Base-by-base conservation (phyloP, 2,329 filamentous ascomycete species). In the Aureobasidium sp. region DNA sequence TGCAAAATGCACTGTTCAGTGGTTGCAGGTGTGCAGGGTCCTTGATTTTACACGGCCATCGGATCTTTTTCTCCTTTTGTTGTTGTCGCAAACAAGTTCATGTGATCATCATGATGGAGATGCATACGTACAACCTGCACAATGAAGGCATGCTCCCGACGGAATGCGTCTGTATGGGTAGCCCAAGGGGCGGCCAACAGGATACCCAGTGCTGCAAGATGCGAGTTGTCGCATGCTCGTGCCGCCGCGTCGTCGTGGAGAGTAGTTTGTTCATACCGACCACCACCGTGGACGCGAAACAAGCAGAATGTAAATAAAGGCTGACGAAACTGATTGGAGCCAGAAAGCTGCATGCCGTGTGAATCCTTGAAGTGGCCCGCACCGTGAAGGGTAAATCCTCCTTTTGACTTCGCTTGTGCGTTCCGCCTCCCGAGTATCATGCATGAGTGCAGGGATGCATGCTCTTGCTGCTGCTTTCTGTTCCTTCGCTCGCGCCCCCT, bases 261-360 rank as follows among this genome's bases (percentile, higher is more conserved):
- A 52, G 21, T 9, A 11, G 7, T 39, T 50, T n/a, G 34, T 37
- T 39, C 29, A 21, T 6, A 34, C n/a, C 34, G 16, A 8, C 11
- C 48, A 37, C 16, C 48, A 27, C 30, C 10, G 16, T 34, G 7
- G 45, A 21, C 11, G 27, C 41, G 29, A 44, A 45, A 44, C 39
- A 32, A 21, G 30, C 39, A 57, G 53, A 57, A 57, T 57, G 53
- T 57, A 57, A 57, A 57, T 41, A 57, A 57, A 45, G 41, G 39
- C 3, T 11, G 15, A n/a, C 53, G 39, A 45, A 16, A 2, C n/a
- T 57, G 53, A 57, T 57, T 57, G 53, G 39, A 45, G 30, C n/a
- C 30, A 32, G 30, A 36, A n/a, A 44, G 41, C 29, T 42, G 39
- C 52, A 54, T 42, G 52, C 37, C 36, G 32, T 41, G 34, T 30